Evolutionary conservation across 139 green algal species (phyloP), one percentile per base, ranked within the genome.

Genomic region (Cymbomonas tetramitiformis): DNA sequence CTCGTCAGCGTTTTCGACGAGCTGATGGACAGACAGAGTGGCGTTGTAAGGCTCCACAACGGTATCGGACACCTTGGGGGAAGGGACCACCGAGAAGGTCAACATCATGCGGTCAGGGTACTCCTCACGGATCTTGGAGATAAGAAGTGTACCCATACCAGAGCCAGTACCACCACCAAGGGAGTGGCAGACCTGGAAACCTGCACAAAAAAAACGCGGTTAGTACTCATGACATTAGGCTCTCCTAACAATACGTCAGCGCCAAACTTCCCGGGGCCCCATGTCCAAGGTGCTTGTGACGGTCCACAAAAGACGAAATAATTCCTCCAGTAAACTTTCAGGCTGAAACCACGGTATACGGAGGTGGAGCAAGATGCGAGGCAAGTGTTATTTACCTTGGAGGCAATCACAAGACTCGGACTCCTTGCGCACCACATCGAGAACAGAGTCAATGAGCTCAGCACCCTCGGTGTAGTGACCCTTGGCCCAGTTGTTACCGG

Each of bases 31-130:
- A 10, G 89, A 97, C 50, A 97, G 79, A 41, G 89, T 97, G 66
- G 88, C 89, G 65, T 97, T 97, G 83, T 97, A 97, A 51, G 89
- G 89, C 82, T 97, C 89, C 41, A 97, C 89, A 31, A 97, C 90
- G 6, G 87, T 95, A 78, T 97, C 89, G 15, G 86, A 95, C 75
- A 97, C 75, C 82, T 97, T 96, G 68, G 90, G 90, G 38, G 86
- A 96, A 24, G 90, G 90, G 60, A 96, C 83, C 19, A 96, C 87
- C 1, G 87, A 94, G 79, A 96, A 97, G 65, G 87, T 95, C 38
- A 88, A 62, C 89, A 96, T 95, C 83, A 96, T 96, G 64, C 88
- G 79, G 74, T 95, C 86, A 46, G 85, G 83, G 79, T 94, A 94
- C 76, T 95, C 88, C 78, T 95, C 88, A 48, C 86, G 82, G 49